Base-by-base conservation (phyloP, 306 rosid genomes). In the Hippophae tibetana region DNA sequence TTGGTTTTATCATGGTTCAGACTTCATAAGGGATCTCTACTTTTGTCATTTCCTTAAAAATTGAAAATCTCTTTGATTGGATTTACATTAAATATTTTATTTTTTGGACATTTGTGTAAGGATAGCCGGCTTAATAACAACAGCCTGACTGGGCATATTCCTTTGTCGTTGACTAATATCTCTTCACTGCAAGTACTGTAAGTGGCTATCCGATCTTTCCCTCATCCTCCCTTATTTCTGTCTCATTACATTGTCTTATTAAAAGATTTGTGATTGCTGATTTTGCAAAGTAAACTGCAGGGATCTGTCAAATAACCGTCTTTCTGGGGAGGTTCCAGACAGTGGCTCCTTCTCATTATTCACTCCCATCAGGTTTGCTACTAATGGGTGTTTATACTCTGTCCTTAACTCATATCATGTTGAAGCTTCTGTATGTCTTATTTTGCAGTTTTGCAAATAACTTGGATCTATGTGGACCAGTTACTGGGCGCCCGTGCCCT, bases 71-170 rank as follows among this genome's bases (percentile, higher is more conserved):
- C 23, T 18, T 18, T 18, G 23, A 31, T 31, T 31, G 38, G 5
- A 31, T 2, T 31, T 31, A 2, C 3, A 69, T 75, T 70, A 78
- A 64, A 45, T 53, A 61, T 12, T 71, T 55, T 68, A 61, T 67
- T 70, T 58, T 75, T 72, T 55, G 47, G 67, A 66, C 74, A 58
- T 77, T 64, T 69, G 76, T 78, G 74, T 58, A 82, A 83, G 98
- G 79, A 80, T 86, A 92, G 99, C 41, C 97, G 99, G 82, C 97
- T 93, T 68, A 88, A 93, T 79, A 88, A 93, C 87, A 92, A 88
- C 85, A 92, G 95, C 78, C 44, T 92, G 86, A 58, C 66, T 8
- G 99, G 99, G 62, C 86, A 81, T 11, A 92, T 92, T 77, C 99
- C 99, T 26, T 78, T 92, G 99, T 63, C 99, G 38, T 71, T 92